Percentiles rank a stretch among this genome's conserved stretches.
These are phyloP conservation scores for Aspergillus clavatus DNA, from an alignment of 2,329 filamentous ascomycete genomes.

Conservation along the genomic window DNA sequence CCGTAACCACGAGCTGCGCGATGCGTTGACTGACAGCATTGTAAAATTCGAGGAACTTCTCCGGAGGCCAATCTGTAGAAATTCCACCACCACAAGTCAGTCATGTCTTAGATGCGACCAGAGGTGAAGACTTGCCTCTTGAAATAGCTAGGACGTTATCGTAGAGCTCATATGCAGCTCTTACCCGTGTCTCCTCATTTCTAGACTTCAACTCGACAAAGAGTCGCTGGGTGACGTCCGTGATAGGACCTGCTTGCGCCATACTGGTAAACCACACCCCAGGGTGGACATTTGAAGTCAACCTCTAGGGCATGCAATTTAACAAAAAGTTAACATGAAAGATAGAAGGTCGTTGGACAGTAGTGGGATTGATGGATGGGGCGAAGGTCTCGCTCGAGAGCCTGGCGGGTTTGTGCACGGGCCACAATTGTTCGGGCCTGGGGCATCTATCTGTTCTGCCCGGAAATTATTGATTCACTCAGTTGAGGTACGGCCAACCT, in stretches of 20 bases:
- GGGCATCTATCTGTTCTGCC: neutral
- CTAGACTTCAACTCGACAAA: constrained; percentile 56
- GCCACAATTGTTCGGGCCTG: constrained; percentile 18
- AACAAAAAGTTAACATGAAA: constrained; percentile 16
- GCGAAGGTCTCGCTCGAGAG: constrained; percentile 19
- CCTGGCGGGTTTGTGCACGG: constrained; percentile 16
- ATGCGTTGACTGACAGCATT: constrained; percentile 62
- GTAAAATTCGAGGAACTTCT: constrained; percentile 71
- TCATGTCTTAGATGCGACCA: neutral
- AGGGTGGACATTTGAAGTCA: constrained; percentile 37
- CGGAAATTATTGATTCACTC: neutral
- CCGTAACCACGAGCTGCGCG: constrained; percentile 72
- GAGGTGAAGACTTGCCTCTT: constrained; percentile 35
- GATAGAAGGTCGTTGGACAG: constrained; percentile 17
- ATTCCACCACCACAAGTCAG: constrained; percentile 10
- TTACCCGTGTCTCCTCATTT: constrained; percentile 46
- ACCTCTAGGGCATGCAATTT: constrained; percentile 27
- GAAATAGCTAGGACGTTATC: constrained; percentile 44
- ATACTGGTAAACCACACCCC: constrained; percentile 38
- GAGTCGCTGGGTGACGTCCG: constrained; percentile 51
- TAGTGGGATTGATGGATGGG: constrained; percentile 14
- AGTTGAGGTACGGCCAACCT: neutral
- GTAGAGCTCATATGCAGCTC: constrained; percentile 46
- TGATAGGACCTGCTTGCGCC: constrained; percentile 44
- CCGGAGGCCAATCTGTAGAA: constrained; percentile 65